phyloP scores from a whole-genome alignment of 2,329 filamentous ascomycete genomes.

The Fusarium sp. region DNA sequence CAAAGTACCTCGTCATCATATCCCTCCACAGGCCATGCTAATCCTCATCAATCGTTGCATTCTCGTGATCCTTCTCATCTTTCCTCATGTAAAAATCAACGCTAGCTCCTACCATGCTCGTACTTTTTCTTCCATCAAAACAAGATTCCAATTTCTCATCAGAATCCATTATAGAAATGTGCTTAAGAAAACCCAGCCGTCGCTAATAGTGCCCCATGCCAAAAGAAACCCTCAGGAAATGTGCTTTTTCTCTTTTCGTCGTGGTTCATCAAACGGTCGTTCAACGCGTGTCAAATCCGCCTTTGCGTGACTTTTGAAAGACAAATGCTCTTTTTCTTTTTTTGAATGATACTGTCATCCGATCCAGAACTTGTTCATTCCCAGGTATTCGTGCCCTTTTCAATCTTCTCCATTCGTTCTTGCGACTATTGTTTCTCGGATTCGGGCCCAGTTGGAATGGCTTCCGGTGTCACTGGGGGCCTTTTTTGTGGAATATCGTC shows the following conservation, averaged over 20 bases:
- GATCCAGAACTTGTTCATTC: constrained; percentile 20
- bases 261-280: constrained; percentile 33
- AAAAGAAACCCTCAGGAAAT: constrained; percentile 2
- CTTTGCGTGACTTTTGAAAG: background rate
- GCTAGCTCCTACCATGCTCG: constrained; percentile 38
- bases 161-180: background rate
- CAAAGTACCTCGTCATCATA: constrained; percentile 43
- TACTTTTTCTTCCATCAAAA: constrained; percentile 29
- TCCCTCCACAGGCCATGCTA: constrained; percentile 27
- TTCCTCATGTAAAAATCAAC: constrained; percentile 31
- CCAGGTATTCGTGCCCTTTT: constrained; percentile 1
- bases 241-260: constrained; percentile 33
- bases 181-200: constrained; percentile 2
- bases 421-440: background rate
- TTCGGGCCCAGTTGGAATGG: background rate
- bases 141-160: constrained; percentile 8
- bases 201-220: constrained; percentile 23
- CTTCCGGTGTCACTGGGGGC: background rate
- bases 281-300: constrained; percentile 1
- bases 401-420: background rate
- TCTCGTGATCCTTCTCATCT: constrained; percentile 25
- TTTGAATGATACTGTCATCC: constrained; percentile 12
- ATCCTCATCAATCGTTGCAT: constrained; percentile 35
- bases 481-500: background rate
- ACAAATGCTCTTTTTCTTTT: constrained; percentile 5